These are phyloP conservation scores for Prinsepia uniflora DNA, from an alignment of 306 rosid genomes.

Conservation along the genomic window DNA sequence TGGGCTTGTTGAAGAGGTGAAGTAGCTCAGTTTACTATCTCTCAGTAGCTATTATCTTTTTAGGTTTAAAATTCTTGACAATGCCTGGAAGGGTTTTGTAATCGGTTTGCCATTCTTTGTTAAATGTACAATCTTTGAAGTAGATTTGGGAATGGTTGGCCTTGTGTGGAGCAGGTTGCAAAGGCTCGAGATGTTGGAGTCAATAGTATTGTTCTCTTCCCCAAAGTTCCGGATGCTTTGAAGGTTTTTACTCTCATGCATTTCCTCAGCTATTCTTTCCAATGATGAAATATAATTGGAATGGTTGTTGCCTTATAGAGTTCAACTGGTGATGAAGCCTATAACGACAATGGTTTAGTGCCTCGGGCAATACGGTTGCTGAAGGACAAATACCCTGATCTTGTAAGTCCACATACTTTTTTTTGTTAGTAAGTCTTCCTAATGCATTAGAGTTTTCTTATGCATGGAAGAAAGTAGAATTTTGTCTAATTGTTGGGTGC, in stretches of 20 bases:
- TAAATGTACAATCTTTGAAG: not conserved
- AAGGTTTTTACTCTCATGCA: slow-evolving; percentile 50
- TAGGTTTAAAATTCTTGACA: not conserved
- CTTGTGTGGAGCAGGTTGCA: slow-evolving; percentile 56
- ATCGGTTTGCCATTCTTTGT: not conserved
- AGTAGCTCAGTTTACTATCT: slow-evolving; percentile 9
- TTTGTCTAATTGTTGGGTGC: slow-evolving; percentile 8
- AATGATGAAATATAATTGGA: slow-evolving; percentile 19
- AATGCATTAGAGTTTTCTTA: slow-evolving; percentile 1
- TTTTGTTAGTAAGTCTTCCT: slow-evolving; percentile 7
- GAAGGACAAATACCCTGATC: slow-evolving; percentile 88
- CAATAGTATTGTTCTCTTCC: slow-evolving; percentile 81
- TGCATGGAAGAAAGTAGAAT: slow-evolving; percentile 19
- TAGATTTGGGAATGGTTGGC: not conserved
- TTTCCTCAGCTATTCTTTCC: not conserved
- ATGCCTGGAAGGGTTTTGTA: not conserved
- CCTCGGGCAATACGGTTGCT: slow-evolving; percentile 87
- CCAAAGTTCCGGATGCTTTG: slow-evolving; percentile 91
- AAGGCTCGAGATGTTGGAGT: slow-evolving; percentile 92
- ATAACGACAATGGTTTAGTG: slow-evolving; percentile 80
- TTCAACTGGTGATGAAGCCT: slow-evolving; percentile 90
- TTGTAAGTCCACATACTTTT: slow-evolving; percentile 51
- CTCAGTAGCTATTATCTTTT: not conserved
- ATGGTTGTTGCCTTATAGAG: slow-evolving; percentile 39
- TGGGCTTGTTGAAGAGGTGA: slow-evolving; percentile 91